These are phyloP conservation scores for Elaeis guineensis DNA, from an alignment of 176 grass and related monocot genomes.

Conservation along the genomic window DNA sequence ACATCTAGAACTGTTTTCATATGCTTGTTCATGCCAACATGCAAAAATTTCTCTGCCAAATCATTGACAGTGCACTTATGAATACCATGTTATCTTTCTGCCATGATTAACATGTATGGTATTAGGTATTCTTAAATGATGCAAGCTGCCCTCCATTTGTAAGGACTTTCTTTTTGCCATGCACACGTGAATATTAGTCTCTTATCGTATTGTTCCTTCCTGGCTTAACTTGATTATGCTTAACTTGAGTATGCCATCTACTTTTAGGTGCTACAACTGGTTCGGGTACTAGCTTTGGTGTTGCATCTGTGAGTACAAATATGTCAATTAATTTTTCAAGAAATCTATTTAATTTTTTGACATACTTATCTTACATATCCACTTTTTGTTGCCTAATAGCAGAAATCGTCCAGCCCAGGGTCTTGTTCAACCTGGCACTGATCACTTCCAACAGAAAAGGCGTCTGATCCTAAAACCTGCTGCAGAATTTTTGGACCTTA, in stretches of 20 bases:
- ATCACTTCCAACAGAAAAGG: neutral
- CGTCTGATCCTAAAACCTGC: neutral
- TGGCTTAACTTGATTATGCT: neutral
- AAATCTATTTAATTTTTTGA: neutral
- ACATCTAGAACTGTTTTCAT: too few species aligned
- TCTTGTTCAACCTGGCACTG: slow-evolving; percentile 23
- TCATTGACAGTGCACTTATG: too few species aligned
- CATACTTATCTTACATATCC: neutral
- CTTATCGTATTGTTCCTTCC: too few species aligned
- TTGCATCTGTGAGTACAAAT: slow-evolving; percentile 63
- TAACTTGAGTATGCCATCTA: neutral
- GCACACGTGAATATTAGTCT: neutral
- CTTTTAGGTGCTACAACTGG: slow-evolving; percentile 50
- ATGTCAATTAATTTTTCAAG: neutral
- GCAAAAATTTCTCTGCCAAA: too few species aligned
- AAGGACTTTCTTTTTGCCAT: neutral
- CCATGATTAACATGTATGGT: too few species aligned
- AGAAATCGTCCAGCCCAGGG: slow-evolving; percentile 27
- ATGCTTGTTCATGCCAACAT: too few species aligned
- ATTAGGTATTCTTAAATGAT: too few species aligned
- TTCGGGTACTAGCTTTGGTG: slow-evolving; percentile 83
- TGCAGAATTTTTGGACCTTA: too few species aligned
- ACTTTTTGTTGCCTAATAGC: slow-evolving; percentile 12
- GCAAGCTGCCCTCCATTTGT: neutral
- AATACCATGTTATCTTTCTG: too few species aligned